Percentiles rank a stretch among this genome's conserved stretches.
Evolutionary conservation across 2,329 filamentous ascomycete genomes (phyloP).

Genomic region (Trichoderma afroharzianum): DNA sequence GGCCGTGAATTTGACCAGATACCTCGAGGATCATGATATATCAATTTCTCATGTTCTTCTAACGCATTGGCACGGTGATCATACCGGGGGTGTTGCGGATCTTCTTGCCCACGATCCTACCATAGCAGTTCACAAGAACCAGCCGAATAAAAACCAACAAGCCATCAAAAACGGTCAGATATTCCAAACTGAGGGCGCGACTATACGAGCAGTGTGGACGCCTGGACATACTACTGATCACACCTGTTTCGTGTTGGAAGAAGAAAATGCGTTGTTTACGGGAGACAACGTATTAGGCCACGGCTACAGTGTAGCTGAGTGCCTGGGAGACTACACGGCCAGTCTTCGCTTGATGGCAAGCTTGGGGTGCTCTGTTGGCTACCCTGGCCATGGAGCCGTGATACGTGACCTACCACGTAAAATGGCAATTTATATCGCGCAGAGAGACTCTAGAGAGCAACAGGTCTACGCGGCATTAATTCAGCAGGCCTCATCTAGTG

Average conservation of each 20-base stretch:
- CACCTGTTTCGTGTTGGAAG: not conserved
- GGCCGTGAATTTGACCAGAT: not conserved
- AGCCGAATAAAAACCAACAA: not conserved
- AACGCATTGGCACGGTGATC: constrained; percentile 74
- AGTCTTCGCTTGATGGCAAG: constrained; percentile 59
- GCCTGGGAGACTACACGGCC: constrained; percentile 58
- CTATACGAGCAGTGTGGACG: not conserved
- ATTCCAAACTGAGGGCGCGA: not conserved
- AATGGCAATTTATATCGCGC: not conserved
- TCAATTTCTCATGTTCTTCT: constrained; percentile 50
- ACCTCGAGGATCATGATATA: not conserved
- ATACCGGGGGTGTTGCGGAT: constrained; percentile 63
- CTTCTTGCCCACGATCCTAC: constrained; percentile 36
- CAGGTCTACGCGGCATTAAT: not conserved
- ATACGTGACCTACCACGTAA: constrained; percentile 44
- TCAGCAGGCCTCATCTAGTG: not conserved
- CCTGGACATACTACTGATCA: not conserved
- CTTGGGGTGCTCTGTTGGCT: constrained; percentile 45
- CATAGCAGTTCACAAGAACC: not conserved
- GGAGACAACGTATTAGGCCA: constrained; percentile 73
- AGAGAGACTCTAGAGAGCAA: not conserved
- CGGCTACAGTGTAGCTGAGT: constrained; percentile 70
- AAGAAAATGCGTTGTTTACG: constrained; percentile 57
- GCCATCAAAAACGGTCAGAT: not conserved
- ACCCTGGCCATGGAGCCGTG: constrained; percentile 62